Evolutionary conservation across 441 rosid species (phyloP), one percentile per base, ranked within the genome.

Genomic region (Adansonia grandidieri): DNA sequence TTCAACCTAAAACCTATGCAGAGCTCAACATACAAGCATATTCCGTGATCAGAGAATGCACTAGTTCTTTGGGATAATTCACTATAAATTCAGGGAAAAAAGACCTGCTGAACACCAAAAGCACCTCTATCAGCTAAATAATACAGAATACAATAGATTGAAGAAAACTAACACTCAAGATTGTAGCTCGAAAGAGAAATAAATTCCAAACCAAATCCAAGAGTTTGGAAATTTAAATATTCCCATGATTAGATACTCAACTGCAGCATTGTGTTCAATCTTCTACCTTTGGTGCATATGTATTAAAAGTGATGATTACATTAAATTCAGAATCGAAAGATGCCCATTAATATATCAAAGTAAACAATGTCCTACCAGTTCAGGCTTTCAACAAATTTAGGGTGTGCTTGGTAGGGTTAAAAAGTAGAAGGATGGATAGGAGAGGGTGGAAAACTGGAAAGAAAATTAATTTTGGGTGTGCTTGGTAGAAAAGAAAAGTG

Each of bases 1-100:
- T 67, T 69, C 73, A 22, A 10, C 73, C 62, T 14, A 51, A 67
- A 67, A 10, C n/a, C 72, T 67, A 67, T 17, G 54, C 51, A 45
- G 51, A 67, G 54, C 54, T 47, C 28, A 67, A 67, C 37, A 45
- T 56, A 53, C 3, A 62, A 71, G 24, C 63, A 71, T 24, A 37
- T n/a, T 40, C 15, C 0, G 28, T 15, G 48, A 71, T 53, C 63
- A 51, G 24, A 71, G 2, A 28, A 10, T 15, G 57, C 62, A 51
- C 47, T 4, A 8, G 32, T 9, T 67, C 28, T 32, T 28, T 42
- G 17, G 8, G 19, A 62, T 6, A 32, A 15, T 13, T 68, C 56
- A 20, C 40, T 45, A 45, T 45, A 68, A 68, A 68, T 47, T 68
- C 32, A 45, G 19, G 19, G 56, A 10, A 68, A 68, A 68, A 68